Evolutionary conservation across 352 stramenopile genomes (phyloP), one percentile per base, ranked within the genome.

Genomic region (Globisporangium paddicum): DNA sequence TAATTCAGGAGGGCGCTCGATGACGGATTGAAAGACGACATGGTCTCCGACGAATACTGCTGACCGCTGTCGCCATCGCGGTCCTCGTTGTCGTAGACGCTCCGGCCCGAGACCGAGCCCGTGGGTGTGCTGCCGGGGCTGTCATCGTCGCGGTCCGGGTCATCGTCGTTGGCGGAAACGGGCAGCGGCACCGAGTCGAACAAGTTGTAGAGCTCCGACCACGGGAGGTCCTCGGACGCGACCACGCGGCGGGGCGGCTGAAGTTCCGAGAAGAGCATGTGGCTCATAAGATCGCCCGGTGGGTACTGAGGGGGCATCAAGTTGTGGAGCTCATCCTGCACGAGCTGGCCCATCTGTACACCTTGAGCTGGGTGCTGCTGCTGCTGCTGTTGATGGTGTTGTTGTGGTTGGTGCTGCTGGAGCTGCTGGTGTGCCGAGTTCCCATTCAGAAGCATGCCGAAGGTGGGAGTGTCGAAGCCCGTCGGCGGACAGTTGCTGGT

Each of bases 181-280:
- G 77, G 72, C 54, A 83, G 52, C 34, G 69, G 64, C n/a, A 69
- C 55, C 18, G 71, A 63, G 25, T 92, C 80, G 47, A 92, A 92
- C 19, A 92, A 53, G 63, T 90, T 87, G 69, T 92, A 92, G 18
- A 92, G 64, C 68, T 92, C 82, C 23, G 82, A 88, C 82, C 82
- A 92, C 16, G 82, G 82, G 28, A 92, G 65, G 37, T 92, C 82
- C 35, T 92, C 82, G 3, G 64, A 87, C 26, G 80, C 77, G 16
- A 92, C 79, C 6, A 92, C 75, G 18, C 82, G 71, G 21, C 80
- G 76, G 28, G 72, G 68, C 19, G 79, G 71, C 52, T 71, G 49
- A 6, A 84, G 62, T 42, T 92, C 79, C 21, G 75, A 72, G 46
- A 92, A 92, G 4, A 92, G 61, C 46, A 68, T 79, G 64, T 92